Evolutionary conservation across 371 early-diverging fungal species (phyloP).

Genomic region (Zancudomyces culisetae): DNA sequence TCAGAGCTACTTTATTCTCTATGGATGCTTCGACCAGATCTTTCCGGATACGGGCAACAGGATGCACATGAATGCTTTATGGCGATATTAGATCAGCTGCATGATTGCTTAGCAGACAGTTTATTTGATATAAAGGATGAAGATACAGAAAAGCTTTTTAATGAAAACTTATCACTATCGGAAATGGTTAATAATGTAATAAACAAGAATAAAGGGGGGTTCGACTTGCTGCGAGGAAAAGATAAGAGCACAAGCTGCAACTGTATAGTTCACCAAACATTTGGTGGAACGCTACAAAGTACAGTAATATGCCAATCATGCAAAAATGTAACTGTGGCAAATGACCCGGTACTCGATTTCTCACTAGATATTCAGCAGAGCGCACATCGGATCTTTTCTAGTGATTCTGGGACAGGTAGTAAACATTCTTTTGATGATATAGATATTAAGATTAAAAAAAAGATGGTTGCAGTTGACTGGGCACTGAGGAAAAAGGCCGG

Average conservation of each 20-base stretch:
- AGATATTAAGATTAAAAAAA: conserved; percentile 5
- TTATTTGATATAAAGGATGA: not conserved
- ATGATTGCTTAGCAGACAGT: conserved; percentile 17
- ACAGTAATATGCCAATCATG: conserved; percentile 76
- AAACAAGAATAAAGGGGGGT: not conserved
- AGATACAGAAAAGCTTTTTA: not conserved
- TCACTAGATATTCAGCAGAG: conserved; percentile 47
- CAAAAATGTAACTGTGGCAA: conserved; percentile 50
- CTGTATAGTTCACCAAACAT: conserved; percentile 79
- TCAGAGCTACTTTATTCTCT: conserved; percentile 60
- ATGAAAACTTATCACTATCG: not conserved
- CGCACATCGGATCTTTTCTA: not conserved
- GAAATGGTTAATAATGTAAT: too few relatives aligned
- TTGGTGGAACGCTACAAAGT: conserved; percentile 73
- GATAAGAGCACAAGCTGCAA: conserved; percentile 31
- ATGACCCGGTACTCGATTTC: conserved; percentile 81
- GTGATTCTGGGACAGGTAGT: not conserved
- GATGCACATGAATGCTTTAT: conserved; percentile 95
- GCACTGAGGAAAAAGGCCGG: not conserved
- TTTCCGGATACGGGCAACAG: conserved; percentile 88
- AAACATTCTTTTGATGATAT: not conserved
- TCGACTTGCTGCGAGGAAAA: not conserved
- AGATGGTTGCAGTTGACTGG: conserved; percentile 4
- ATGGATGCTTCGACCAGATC: conserved; percentile 69
- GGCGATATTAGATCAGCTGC: conserved; percentile 66